A percentile compares a stretch with the other conserved stretches of the same genome.
These are phyloP conservation scores for Jackrogersella minutella DNA, from an alignment of 495 filamentous ascomycete genomes.

Conservation along the genomic window DNA sequence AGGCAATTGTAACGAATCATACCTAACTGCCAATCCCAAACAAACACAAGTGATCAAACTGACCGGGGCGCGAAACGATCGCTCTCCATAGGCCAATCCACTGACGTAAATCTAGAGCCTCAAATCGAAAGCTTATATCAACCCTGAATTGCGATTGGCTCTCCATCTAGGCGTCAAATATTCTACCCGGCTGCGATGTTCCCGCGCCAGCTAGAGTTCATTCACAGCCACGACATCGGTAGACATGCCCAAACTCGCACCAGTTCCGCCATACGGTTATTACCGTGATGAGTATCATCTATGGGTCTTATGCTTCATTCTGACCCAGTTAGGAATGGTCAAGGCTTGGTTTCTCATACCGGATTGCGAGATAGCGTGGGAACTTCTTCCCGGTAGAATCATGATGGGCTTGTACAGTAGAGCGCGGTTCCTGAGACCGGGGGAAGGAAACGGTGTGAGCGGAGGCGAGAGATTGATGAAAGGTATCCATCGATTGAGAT, in stretches of 20 bases:
- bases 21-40: background rate
- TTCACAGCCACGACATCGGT: slow-evolving; percentile 21
- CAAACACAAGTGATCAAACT: background rate
- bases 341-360: slow-evolving; percentile 1
- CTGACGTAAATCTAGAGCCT: background rate
- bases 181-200: slow-evolving; percentile 7
- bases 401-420: background rate
- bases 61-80: slow-evolving; percentile 29
- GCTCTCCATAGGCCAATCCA: slow-evolving; percentile 19
- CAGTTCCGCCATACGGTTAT: background rate
- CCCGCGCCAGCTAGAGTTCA: slow-evolving; percentile 1
- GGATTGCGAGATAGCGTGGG: background rate
- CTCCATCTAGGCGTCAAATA: slow-evolving; percentile 27
- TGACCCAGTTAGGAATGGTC: slow-evolving; percentile 13
- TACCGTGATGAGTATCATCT: slow-evolving; percentile 13
- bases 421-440: background rate
- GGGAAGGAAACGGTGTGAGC: background rate
- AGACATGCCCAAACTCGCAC: slow-evolving; percentile 1
- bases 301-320: slow-evolving; percentile 18
- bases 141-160: slow-evolving; percentile 36
- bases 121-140: slow-evolving; percentile 14
- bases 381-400: background rate
- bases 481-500: slow-evolving; percentile 10
- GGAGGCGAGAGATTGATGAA: slow-evolving; percentile 3
- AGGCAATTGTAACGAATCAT: slow-evolving; percentile 28